Conservation (phyloP, 345 rosid species). For the Salix dunnii region DNA sequence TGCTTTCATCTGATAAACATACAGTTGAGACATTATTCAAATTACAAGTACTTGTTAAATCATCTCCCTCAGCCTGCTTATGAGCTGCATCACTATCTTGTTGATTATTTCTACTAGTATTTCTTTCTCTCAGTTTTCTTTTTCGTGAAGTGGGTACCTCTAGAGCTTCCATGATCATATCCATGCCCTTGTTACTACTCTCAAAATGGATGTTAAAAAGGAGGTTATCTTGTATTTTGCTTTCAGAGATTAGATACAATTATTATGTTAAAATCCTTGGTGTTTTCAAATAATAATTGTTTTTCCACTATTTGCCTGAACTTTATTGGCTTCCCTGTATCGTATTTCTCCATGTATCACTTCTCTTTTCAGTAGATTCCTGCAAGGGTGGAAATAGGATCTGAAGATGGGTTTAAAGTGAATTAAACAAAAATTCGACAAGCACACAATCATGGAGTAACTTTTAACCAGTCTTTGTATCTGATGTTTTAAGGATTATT, state of each 20-base stretch:
- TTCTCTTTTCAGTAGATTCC: neutral
- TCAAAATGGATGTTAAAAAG: neutral
- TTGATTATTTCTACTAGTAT: neutral
- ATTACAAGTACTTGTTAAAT: neutral
- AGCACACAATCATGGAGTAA: neutral
- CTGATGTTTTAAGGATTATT: too few species aligned
- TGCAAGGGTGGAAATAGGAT: neutral
- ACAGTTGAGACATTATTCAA: too few species aligned
- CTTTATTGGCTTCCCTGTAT: slow-evolving; percentile 1
- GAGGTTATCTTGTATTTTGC: slow-evolving; percentile 15
- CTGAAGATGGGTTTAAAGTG: neutral
- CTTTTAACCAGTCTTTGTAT: too few species aligned
- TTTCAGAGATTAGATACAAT: slow-evolving; percentile 4
- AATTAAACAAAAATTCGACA: neutral
- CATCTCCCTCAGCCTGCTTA: slow-evolving; percentile 13
- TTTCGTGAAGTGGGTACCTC: neutral
- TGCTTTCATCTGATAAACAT: too few species aligned
- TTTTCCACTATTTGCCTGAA: slow-evolving; percentile 5
- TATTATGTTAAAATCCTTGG: slow-evolving; percentile 10
- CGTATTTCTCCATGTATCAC: neutral
- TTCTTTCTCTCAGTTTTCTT: slow-evolving; percentile 6
- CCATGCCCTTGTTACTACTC: slow-evolving; percentile 11
- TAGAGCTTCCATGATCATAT: slow-evolving; percentile 12
- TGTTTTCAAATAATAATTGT: slow-evolving; percentile 3
- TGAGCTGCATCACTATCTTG: neutral